Percentiles rank a stretch among this genome's conserved stretches.
These are phyloP conservation scores for Leptographium lundbergii DNA, from an alignment of 2,329 filamentous ascomycete genomes.

Conservation along the genomic window DNA sequence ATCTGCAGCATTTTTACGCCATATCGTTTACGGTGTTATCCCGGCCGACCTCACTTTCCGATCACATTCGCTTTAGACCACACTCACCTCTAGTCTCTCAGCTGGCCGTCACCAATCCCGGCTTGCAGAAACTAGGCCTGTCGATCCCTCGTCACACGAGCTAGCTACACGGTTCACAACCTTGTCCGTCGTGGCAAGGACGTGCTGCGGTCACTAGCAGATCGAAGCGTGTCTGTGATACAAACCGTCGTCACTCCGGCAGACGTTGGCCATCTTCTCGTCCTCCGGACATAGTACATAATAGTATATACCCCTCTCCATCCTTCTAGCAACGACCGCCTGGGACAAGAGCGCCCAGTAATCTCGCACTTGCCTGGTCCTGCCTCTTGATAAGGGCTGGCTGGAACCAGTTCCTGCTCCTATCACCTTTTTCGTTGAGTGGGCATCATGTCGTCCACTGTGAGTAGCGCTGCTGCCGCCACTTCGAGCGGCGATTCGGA, in stretches of 20 bases:
- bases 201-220: not conserved
- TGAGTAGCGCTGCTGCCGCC: constrained; percentile 6
- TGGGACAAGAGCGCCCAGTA: not conserved
- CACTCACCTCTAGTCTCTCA: not conserved
- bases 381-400: not conserved
- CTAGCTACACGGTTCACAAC: not conserved
- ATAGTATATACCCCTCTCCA: not conserved
- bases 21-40: not conserved
- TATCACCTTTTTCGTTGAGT: not conserved
- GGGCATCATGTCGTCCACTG: not conserved
- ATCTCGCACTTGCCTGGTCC: not conserved
- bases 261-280: not conserved
- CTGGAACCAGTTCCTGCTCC: not conserved
- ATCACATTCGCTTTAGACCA: not conserved
- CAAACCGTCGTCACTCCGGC: not conserved
- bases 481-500: constrained; percentile 3
- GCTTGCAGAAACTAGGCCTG: not conserved
- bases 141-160: not conserved
- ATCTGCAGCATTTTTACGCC: not conserved
- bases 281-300: not conserved
- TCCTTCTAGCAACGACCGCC: not conserved
- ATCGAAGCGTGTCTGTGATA: not conserved
- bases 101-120: not conserved
- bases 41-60: not conserved
- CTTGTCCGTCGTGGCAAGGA: not conserved